phyloP scores from a whole-genome alignment of 257 asterid species.

The Solanum bukasovii region DNA sequence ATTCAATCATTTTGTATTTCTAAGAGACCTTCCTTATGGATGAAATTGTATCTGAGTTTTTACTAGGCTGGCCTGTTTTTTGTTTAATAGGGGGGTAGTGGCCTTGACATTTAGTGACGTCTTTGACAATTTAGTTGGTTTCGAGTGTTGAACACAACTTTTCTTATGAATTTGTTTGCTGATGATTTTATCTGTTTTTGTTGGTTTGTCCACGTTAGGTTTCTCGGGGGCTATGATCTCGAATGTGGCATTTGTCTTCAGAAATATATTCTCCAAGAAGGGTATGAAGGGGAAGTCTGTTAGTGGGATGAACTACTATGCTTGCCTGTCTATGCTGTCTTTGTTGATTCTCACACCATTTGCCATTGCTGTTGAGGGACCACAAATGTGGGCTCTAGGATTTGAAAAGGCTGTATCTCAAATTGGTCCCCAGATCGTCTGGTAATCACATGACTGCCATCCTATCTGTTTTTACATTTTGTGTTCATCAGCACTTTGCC shows the following conservation, averaged over 20 bases:
- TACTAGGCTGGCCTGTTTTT: not conserved
- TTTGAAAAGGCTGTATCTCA: slow-evolving; percentile 47
- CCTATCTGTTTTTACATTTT: not conserved
- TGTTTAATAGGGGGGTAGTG: slow-evolving; percentile 6
- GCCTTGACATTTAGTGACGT: not conserved
- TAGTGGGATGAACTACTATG: slow-evolving; percentile 96
- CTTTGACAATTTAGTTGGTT: not conserved
- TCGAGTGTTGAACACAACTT: not conserved
- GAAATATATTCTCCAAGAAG: slow-evolving; percentile 94
- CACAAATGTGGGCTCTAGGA: slow-evolving; percentile 82
- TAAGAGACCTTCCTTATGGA: not conserved
- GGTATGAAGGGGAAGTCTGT: slow-evolving; percentile 97
- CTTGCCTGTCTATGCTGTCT: slow-evolving; percentile 80
- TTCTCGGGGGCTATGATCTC: slow-evolving; percentile 99
- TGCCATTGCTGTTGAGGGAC: slow-evolving; percentile 98
- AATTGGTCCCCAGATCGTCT: slow-evolving; percentile 81
- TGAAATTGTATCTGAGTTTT: not conserved
- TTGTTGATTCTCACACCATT: slow-evolving; percentile 81
- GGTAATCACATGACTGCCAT: slow-evolving; percentile 47
- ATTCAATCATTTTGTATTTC: not conserved
- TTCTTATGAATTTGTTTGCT: slow-evolving; percentile 8
- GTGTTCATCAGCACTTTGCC: not conserved
- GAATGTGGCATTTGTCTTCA: slow-evolving; percentile 88
- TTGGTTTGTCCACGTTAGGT: slow-evolving; percentile 62
- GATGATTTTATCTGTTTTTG: slow-evolving; percentile 15